Base-by-base conservation (phyloP, 2,329 filamentous ascomycete species). In the Fusarium sp. region DNA sequence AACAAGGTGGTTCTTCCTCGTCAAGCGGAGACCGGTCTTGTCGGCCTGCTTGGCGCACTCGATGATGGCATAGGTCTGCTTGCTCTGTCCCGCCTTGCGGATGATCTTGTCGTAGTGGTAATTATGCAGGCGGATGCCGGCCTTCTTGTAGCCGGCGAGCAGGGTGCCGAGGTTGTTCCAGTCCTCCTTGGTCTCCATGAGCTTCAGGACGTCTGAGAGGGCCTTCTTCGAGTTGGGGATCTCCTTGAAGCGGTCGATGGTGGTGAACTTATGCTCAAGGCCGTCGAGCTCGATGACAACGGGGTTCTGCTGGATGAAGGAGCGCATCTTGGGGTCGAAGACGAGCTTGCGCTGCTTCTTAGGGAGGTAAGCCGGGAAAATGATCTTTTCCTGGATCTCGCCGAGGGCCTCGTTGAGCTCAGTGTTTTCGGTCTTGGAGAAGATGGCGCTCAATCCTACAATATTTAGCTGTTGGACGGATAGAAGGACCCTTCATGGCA, bases 291-390 rank as follows among this genome's bases (percentile, higher is more conserved):
- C 88, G 71, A 91, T 87, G 69, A 85, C 84, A 70, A 91, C 85
- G 40, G 90, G 88, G 78, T 91, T 89, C 38, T 84, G 81, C 68
- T 87, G 82, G 45, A 93, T 86, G 68, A 81, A 81, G 72, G 86
- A 82, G 73, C 84, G 82, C 80, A 86, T 84, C 70, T 85, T 86
- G 16, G 79, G 72, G 68, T 84, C 82, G 82, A 86, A 88, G 75
- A 93, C 81, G 68, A 88, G 85, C 74, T 87, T 84, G 75, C 85
- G 87, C 82, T 92, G 88, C 60, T 83, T 81, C 31, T 79, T 66
- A 25, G 87, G 85, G 31, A 94, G 88, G 79, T 91, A 88, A 35
- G 86, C 82, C n/a, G 91, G 91, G 47, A 93, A 82, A 79, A 93
- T 88, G 80, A 91, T 86, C 74, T 88, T 88, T 54, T 86, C 82